A percentile compares a stretch with the other conserved stretches of the same genome.
Conservation (phyloP, 495 filamentous ascomycete genomes). For the Penicillium fimorum region DNA sequence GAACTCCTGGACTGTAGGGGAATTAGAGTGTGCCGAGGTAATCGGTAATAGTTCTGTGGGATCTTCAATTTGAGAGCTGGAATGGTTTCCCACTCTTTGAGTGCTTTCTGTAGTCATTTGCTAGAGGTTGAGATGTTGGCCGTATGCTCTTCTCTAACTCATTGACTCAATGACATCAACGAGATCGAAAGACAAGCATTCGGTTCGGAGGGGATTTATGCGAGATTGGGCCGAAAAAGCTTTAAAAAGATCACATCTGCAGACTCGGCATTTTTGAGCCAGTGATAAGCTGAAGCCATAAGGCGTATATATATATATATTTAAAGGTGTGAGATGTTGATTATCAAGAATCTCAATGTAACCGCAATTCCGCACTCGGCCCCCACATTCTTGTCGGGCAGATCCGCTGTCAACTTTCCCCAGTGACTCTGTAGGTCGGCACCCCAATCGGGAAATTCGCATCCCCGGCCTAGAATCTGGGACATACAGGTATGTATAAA, state of each 20-base stretch:
- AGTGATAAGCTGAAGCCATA: not conserved
- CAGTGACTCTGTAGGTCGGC: too few relatives aligned
- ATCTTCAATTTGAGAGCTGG: not conserved
- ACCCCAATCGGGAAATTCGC: too few relatives aligned
- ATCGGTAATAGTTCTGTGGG: not conserved
- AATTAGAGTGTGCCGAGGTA: constrained; percentile 6
- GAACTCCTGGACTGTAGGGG: not conserved
- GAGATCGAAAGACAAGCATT: not conserved
- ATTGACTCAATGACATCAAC: not conserved
- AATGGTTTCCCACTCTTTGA: not conserved
- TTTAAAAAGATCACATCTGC: not conserved
- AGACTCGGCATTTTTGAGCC: not conserved
- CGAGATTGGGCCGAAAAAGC: not conserved
- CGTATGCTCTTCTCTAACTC: not conserved
- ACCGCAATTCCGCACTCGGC: constrained; percentile 5
- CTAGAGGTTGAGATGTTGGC: not conserved
- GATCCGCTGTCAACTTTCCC: not conserved
- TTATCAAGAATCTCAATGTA: not conserved
- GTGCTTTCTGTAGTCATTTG: constrained; percentile 2
- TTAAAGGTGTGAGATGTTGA: not conserved
- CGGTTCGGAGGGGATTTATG: not conserved
- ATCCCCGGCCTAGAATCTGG: too few relatives aligned
- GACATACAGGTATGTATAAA: too few relatives aligned
- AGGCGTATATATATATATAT: not conserved
- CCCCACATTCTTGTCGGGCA: constrained; percentile 5